Evolutionary conservation across 2,329 filamentous ascomycete species (phyloP), one percentile per base, ranked within the genome.

Genomic region (Coniochaeta pulveracea): DNA sequence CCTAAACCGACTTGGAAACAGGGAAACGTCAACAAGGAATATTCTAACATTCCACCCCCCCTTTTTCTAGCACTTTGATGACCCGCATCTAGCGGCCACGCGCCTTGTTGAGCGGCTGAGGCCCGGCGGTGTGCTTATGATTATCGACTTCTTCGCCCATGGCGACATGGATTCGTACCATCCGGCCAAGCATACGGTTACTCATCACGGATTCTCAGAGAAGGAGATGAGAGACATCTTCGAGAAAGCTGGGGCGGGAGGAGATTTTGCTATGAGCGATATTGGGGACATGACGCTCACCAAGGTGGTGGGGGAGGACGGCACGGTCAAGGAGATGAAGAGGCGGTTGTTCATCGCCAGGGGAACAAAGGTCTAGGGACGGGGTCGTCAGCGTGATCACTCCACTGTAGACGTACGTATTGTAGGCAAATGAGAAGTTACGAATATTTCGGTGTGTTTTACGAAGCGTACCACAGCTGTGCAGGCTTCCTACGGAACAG

Each of bases 71-170:
- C 79, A 84, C 50, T 79, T 84, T 35, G 69, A 73, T 39, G 64
- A 85, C 45, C 73, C 79, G 4, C 61, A 59, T 2, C 56, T 76
- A 19, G 72, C 76, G 1, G 66, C 79, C 5, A 57, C 57, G 40
- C 61, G 69, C 30, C 57, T 88, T 22, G 71, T 64, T 4, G 61
- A 72, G 47, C 67, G 80, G 8, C 57, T 88, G 37, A 69, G 66
- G 40, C 66, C 69, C 3, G 79, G 78, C 4, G 82, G 82, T 9
- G 69, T 76, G 2, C 58, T 84, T 27, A 56, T 84, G 31, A 70
- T 86, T 35, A 58, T 80, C 28, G 81, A 86, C 47, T 77, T 85
- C 38, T 47, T 80, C 12, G 61, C 73, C 7, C 72, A 79, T 42
- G 61, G 43, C 29, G 50, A 52, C 19, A 42, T 48, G 35, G 33